Base-by-base conservation (phyloP, 768 basidiomycete species). In the Collybia mongolica region DNA sequence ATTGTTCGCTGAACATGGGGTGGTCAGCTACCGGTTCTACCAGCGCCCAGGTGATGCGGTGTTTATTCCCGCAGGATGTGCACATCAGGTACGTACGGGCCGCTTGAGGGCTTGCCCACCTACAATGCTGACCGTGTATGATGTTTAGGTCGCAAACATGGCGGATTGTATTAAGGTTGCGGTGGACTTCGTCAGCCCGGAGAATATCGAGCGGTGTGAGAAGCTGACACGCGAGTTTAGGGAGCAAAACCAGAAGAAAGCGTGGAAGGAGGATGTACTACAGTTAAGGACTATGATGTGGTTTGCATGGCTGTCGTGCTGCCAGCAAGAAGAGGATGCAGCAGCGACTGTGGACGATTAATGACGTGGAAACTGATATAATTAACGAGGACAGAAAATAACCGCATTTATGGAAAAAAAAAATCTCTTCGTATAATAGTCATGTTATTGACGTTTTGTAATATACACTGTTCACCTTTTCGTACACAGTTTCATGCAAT, bases 121-220 rank as follows among this genome's bases (percentile, higher is more conserved):
- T 35, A 24, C 20, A 12, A 28, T 36, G 40, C 20, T 53, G 15
- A 46, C 19, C 39, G 35, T 54, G 22, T 44, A 24, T 58, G 11
- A 17, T 37, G 2, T 28, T 6, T 59, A 96, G 84, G 94, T 97
- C 7, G 88, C 89, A 58, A 97, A 98, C 64, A 70, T 94, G 44
- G 80, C 92, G n/a, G 93, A 97, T 66, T 95, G 91, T 61, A 85
- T 98, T 72, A 98, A 98, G 71, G 91, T 97, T 45, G 94, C 95
- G 23, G 79, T 88, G 60, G 95, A 98, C 68, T 98, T 93, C 66
- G 93, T 97, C 56, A 91, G 88, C 74, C 88, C 93, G 38, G 91
- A 97, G 72, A 97, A 96, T 64, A 85, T 98, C 35, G 73, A 71
- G 42, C 81, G 92, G 28, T 98, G 95, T 67, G 90, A 90, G 67